Conservation (phyloP, 306 rosid genomes). For the Casuarina cunninghamiana region DNA sequence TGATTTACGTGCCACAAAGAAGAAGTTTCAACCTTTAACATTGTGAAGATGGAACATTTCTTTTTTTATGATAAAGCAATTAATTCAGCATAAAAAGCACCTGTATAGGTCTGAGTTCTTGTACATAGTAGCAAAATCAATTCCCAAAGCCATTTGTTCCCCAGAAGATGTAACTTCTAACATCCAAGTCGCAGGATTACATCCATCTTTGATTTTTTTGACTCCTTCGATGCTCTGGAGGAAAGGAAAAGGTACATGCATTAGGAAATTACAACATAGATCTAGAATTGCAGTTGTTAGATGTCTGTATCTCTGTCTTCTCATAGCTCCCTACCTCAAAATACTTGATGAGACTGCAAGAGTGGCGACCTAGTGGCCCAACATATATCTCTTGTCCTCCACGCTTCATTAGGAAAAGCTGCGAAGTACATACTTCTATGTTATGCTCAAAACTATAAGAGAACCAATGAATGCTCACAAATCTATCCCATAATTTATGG, state of each 20-base stretch:
- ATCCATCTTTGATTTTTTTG: slow-evolving; percentile 68
- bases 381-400: slow-evolving; percentile 54
- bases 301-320: no score
- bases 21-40: background rate
- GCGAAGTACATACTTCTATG: slow-evolving; percentile 3
- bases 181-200: slow-evolving; percentile 98
- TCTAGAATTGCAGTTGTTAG: no score
- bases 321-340: slow-evolving; percentile 47
- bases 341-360: slow-evolving; percentile 54
- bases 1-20: slow-evolving; percentile 18
- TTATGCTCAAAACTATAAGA: no score
- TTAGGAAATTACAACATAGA: background rate
- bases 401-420: slow-evolving; percentile 30
- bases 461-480: background rate
- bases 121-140: slow-evolving; percentile 61
- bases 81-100: slow-evolving; percentile 23
- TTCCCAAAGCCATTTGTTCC: slow-evolving; percentile 55
- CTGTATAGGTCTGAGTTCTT: slow-evolving; percentile 56
- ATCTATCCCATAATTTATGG: background rate
- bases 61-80: no score
- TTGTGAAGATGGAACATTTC: no score
- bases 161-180: slow-evolving; percentile 62
- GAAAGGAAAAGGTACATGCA: background rate
- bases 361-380: slow-evolving; percentile 69
- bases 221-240: slow-evolving; percentile 28